phyloP scores from a whole-genome alignment of 2,329 filamentous ascomycete species.

The Epichloe elymi region DNA sequence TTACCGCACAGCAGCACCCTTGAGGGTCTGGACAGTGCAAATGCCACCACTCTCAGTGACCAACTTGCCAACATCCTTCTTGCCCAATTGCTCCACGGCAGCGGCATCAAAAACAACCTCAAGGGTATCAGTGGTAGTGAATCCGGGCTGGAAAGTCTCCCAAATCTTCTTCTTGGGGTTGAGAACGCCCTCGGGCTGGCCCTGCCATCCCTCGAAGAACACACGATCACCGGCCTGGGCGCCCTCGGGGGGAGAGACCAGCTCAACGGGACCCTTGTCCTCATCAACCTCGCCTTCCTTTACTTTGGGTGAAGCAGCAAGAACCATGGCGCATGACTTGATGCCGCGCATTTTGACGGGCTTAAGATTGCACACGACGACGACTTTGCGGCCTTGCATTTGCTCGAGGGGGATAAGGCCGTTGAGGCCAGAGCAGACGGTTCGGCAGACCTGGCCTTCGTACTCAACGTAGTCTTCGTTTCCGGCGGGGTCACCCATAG shows the following conservation, averaged over 20 bases:
- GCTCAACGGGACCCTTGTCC: conserved; percentile 82
- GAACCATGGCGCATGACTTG: conserved; percentile 73
- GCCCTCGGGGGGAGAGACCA: conserved; percentile 70
- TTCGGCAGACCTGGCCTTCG: conserved; percentile 83
- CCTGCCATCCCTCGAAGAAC: conserved; percentile 88
- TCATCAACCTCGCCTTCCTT: conserved; percentile 73
- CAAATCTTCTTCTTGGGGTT: conserved; percentile 99
- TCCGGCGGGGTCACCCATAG: conserved; percentile 76
- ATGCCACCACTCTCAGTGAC: conserved; percentile 65
- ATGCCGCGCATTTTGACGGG: conserved; percentile 96
- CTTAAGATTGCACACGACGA: conserved; percentile 96
- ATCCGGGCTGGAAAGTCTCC: conserved; percentile 93
- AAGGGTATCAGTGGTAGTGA: conserved; percentile 70
- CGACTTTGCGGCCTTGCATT: conserved; percentile 92
- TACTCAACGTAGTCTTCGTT: conserved; percentile 76
- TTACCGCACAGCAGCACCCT: conserved; percentile 68
- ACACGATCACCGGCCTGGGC: conserved; percentile 76
- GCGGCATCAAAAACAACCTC: conserved; percentile 79
- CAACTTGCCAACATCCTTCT: conserved; percentile 53
- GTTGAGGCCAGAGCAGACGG: conserved; percentile 93
- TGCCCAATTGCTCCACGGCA: conserved; percentile 62
- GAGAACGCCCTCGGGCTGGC: conserved; percentile 80
- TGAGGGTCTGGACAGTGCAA: conserved; percentile 73
- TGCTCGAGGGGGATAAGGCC: conserved; percentile 84
- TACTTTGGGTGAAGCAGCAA: conserved; percentile 77